phyloP scores from a whole-genome alignment of 805 yeast genomes.

The Pichia ethanolica region DNA sequence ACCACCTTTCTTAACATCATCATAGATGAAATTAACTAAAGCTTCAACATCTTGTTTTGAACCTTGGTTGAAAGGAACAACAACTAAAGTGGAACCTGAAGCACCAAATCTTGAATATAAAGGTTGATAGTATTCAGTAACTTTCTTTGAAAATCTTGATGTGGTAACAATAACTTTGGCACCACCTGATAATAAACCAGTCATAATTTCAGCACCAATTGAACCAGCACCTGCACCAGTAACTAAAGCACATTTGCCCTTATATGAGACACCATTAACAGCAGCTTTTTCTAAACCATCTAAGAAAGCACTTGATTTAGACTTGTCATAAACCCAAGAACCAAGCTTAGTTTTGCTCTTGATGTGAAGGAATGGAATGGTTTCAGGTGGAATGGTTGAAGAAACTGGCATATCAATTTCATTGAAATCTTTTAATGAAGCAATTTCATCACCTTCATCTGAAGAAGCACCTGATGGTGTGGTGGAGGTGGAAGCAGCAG shows the following conservation, averaged over 20 bases:
- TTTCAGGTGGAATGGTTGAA: slow-evolving; percentile 65
- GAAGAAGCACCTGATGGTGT: slow-evolving; percentile 40
- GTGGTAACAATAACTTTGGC: slow-evolving; percentile 96
- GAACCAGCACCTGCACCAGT: slow-evolving; percentile 99
- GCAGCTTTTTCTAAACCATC: slow-evolving; percentile 93
- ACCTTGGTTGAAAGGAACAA: slow-evolving; percentile 98
- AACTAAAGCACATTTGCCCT: slow-evolving; percentile 79
- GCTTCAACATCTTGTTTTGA: slow-evolving; percentile 89
- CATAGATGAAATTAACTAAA: slow-evolving; percentile 77
- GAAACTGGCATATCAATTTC: slow-evolving; percentile 69
- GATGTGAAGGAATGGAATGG: slow-evolving; percentile 91
- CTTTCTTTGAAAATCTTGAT: slow-evolving; percentile 87
- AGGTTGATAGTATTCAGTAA: slow-evolving; percentile 91
- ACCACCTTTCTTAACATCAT: slow-evolving; percentile 77
- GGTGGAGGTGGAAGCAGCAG: slow-evolving; percentile 54
- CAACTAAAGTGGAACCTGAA: slow-evolving; percentile 82
- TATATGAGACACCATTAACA: slow-evolving; percentile 84
- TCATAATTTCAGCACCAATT: slow-evolving; percentile 93
- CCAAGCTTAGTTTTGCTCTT: slow-evolving; percentile 69
- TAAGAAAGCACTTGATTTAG: slow-evolving; percentile 68
- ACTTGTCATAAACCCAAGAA: slow-evolving; percentile 77
- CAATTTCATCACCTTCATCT: slow-evolving; percentile 43
- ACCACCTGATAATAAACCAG: slow-evolving; percentile 95
- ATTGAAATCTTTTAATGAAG: slow-evolving; percentile 69
- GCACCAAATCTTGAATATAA: slow-evolving; percentile 92